These are phyloP conservation scores for Heliocybe sulcata DNA, from an alignment of 1,284 basidiomycete species.

Conservation along the genomic window DNA sequence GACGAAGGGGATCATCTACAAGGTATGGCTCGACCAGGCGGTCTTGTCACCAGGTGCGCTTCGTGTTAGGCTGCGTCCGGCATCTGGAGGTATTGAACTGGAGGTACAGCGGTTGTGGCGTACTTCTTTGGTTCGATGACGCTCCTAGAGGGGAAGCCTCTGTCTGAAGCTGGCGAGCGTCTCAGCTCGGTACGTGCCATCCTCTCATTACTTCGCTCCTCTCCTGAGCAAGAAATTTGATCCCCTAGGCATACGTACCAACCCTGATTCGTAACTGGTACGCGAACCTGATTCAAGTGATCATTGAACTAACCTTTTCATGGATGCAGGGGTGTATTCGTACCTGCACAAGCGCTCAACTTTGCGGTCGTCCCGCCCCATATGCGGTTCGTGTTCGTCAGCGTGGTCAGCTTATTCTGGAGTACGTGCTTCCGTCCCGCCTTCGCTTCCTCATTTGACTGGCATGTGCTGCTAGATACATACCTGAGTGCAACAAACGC, in stretches of 20 bases:
- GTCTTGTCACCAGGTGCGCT: constrained; percentile 55
- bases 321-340: constrained; percentile 57
- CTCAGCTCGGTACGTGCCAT: constrained; percentile 40
- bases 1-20: constrained; percentile 47
- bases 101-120: constrained; percentile 47
- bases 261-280: constrained; percentile 73
- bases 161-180: constrained; percentile 45
- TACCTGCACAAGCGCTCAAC: constrained; percentile 79
- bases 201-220: background rate
- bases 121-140: constrained; percentile 76
- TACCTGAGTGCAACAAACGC: constrained; percentile 41
- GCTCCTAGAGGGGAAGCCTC: constrained; percentile 59
- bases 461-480: constrained; percentile 24
- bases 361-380: constrained; percentile 76
- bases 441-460: background rate
- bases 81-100: background rate
- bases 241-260: constrained; percentile 50
- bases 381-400: constrained; percentile 70
- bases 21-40: constrained; percentile 74
- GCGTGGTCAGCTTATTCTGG: constrained; percentile 83
- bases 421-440: constrained; percentile 32
- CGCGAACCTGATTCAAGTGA: constrained; percentile 10
- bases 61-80: background rate
- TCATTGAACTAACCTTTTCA: background rate
- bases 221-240: constrained; percentile 1